Evolutionary conservation across 768 basidiomycete species (phyloP).

Genomic region (Rhizopogon vulgaris): DNA sequence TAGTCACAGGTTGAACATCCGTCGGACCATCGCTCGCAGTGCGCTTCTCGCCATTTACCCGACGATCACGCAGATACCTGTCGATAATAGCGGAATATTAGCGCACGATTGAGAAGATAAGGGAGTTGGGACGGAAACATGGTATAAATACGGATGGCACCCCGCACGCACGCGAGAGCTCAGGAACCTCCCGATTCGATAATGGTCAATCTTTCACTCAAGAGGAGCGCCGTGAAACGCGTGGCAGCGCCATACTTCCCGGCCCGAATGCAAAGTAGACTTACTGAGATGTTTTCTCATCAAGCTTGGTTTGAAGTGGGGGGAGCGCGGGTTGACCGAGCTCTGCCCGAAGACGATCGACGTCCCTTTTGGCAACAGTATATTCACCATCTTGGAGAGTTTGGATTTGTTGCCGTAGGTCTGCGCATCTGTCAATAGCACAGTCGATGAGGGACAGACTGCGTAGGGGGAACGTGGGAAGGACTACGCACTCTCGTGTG

Average conservation of each 20-base stretch:
- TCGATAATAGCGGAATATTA: background rate
- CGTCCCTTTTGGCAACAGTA: conserved; percentile 64
- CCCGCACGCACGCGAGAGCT: background rate
- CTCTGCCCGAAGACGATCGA: conserved; percentile 69
- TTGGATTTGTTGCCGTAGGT: conserved; percentile 63
- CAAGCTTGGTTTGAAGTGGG: conserved; percentile 63
- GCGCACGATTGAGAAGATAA: conserved; percentile 7
- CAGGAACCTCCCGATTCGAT: background rate
- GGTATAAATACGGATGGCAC: background rate
- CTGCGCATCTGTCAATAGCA: conserved; percentile 42
- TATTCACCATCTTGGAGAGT: conserved; percentile 73
- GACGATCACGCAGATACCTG: conserved; percentile 60
- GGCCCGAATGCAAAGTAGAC: conserved; percentile 16
- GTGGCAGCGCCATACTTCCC: background rate
- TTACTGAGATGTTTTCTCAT: conserved; percentile 58
- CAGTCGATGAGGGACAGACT: background rate
- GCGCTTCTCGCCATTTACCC: conserved; percentile 43
- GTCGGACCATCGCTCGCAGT: conserved; percentile 16
- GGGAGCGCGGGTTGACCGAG: conserved; percentile 73
- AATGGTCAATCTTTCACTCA: background rate
- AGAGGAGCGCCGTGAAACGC: background rate
- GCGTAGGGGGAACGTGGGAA: conserved; percentile 5
- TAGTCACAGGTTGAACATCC: conserved; percentile 23
- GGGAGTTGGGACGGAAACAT: too few species aligned
- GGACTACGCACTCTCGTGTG: conserved; percentile 53